Evolutionary conservation across 176 grass and related monocot genomes (phyloP), one percentile per base, ranked within the genome.

Genomic region (Avena sativa): DNA sequence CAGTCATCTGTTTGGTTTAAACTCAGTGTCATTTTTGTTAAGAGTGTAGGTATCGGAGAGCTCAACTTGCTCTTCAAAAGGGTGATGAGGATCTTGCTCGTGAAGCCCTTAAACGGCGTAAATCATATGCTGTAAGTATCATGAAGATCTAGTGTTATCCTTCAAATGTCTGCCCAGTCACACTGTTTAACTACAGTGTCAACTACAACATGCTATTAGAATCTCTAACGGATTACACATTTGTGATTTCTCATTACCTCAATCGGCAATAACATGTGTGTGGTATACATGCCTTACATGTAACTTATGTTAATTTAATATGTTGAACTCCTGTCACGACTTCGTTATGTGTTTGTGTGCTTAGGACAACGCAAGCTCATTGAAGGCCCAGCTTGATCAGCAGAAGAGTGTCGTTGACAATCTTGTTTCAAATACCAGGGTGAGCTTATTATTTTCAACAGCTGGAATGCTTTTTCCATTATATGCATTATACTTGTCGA

Each of bases 71-170:
- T 86, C 97, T 99, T 90, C 89, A 91, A 51, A 99, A 96, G 90
- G 94, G 94, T 14, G 97, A 99, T 7, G 97, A 99, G 80, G 97
- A 97, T 88, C 97, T 99, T 84, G 94, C 97, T 75, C 94, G 94
- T 83, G 97, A 99, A 84, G 97, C 97, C 73, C 94, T 99, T 74
- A 99, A 99, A 82, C 93, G 97, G 21, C 90, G 94, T 69, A 99
- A 99, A 94, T 99, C 97, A 86, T 96, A 91, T 93, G 94, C 97
- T 94, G 97, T 99, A 88, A 25, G 94, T 90, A 87, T 81, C 79
- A 21, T 85, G 55, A 28, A 85, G 79, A 69, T 65, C 19, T 76
- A 14, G 11, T 82, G 9, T 88, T 69, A 13, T 55, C 38, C 26
- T 40, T 78, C 28, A 63, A 59, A 26, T 76, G 1, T 71, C 62